Base-by-base conservation (phyloP, 1,284 basidiomycete species). In the Papiliotrema laurentii region DNA sequence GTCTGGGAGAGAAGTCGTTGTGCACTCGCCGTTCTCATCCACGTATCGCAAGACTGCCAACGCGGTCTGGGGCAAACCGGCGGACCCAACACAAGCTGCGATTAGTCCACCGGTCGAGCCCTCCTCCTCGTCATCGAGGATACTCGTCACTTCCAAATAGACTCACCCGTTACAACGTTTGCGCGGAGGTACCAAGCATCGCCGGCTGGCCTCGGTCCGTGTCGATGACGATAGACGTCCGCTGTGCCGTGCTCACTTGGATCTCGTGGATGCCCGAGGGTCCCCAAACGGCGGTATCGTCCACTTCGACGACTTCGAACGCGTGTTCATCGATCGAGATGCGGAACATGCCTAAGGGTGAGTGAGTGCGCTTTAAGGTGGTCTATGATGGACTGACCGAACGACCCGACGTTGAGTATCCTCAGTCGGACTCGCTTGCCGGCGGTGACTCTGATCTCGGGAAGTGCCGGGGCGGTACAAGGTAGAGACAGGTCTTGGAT, bases 101-200 rank as follows among this genome's bases (percentile, higher is more conserved):
- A 9, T 33, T 34, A 9, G 9, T 19, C 7, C 42, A 30, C 30
- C 11, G 16, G 21, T 10, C 22, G 14, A 43, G 13, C 4, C 11
- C 33, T 30, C 26, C 19, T 21, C 19, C 5, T 5, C 18, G 31
- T 26, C n/a, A 7, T 38, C 14, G n/a, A 31, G 16, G n/a, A n/a
- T n/a, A n/a, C n/a, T n/a, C n/a, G 16, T 43, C 42, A 34, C 22
- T 5, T 11, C 40, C 14, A n/a, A 25, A 19, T 9, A n/a, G 14
- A 38, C 45, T 37, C n/a, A 51, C 53, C 49, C 2, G 42, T 52
- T 28, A 62, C 64, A 13, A 59, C 49, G 13, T 50, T 47, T 1
- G 63, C 58, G 13, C 72, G 60, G 14, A 74, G 52, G 55, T 56
- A 72, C 51, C 66, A 73, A 10, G 59, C 49, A 26, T 61, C 57